Base-by-base conservation (phyloP, 2,329 filamentous ascomycete species). In the Stachybotrys elegans region DNA sequence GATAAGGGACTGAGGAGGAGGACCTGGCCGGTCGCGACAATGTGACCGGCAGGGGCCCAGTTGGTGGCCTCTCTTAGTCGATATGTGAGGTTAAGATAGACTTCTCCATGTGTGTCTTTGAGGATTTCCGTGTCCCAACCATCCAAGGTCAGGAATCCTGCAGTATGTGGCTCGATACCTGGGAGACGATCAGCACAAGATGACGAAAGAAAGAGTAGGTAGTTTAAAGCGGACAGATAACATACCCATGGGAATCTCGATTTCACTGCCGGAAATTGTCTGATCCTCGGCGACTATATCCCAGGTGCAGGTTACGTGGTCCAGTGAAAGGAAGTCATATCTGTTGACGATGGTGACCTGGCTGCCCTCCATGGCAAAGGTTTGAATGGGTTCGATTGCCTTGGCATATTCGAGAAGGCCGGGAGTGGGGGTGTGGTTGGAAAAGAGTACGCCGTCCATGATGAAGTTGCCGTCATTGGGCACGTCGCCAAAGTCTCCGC, bases 381-480 rank as follows among this genome's bases (percentile, higher is more conserved):
- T 71, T 51, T 77, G 71, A 40, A 83, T 71, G 0, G 79, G 81
- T 51, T 80, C 73, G 44, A 81, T 78, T 7, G 72, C 73, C 52
- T 81, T 81, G 50, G 74, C 74, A 50, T 78, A 75, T 52, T 81
- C 77, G 8, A 61, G 48, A 17, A 82, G 56, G 0, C 78, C 77
- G 0, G 75, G 74, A 0, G 68, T 71, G 0, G 76, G 72, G 1
- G 61, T 68, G 51, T 47, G 45, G 11, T 43, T 25, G 12, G 41
- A 44, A 17, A 29, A 41, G 14, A 37, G 29, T 8, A 79, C 62
- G 4, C 77, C 77, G 47, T 79, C 76, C 65, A 79, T 71, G 40
- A 78, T 69, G 48, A 82, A 83, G 45, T 75, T 78, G 9, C 66
- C 67, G 53, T 83, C 79, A 51, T 83, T 78, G 1, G 77, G 78